Percentiles rank a stretch among this genome's conserved stretches.
Evolutionary conservation across 2,329 filamentous ascomycete species (phyloP).

Genomic region (Penicillium expansum): DNA sequence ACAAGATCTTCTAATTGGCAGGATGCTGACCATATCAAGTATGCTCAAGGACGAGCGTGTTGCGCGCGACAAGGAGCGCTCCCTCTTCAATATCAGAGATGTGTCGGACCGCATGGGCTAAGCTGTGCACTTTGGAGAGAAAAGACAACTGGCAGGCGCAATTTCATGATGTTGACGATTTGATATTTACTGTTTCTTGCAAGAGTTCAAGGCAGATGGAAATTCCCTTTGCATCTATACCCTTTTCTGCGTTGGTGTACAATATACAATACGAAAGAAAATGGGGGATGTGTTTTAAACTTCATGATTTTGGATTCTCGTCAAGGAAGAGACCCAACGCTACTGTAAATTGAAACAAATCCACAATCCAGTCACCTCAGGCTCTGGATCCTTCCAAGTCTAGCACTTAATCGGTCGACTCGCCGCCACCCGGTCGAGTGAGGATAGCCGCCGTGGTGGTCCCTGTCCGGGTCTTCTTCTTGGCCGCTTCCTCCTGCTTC

Average conservation of each 20-base stretch:
- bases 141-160: neutral
- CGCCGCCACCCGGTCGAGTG: slow-evolving; percentile 55
- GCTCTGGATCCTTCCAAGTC: slow-evolving; percentile 15
- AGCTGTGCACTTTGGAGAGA: neutral
- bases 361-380: slow-evolving; percentile 21
- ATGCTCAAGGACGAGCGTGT: slow-evolving; percentile 92
- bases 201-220: slow-evolving; percentile 9
- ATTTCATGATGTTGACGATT: slow-evolving; percentile 35
- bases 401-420: slow-evolving; percentile 25
- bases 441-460: slow-evolving; percentile 64
- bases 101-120: slow-evolving; percentile 74
- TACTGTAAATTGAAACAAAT: slow-evolving; percentile 25
- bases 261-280: slow-evolving; percentile 17
- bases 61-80: slow-evolving; percentile 56
- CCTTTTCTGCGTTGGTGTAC: slow-evolving; percentile 17
- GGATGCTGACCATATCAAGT: slow-evolving; percentile 35
- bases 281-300: slow-evolving; percentile 3
- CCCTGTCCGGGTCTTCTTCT: slow-evolving; percentile 72
- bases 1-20: neutral
- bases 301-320: slow-evolving; percentile 25
- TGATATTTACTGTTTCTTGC: slow-evolving; percentile 16
- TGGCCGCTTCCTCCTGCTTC: slow-evolving; percentile 97
- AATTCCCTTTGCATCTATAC: slow-evolving; percentile 17
- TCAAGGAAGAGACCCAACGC: slow-evolving; percentile 25
- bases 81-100: slow-evolving; percentile 73